A percentile compares a stretch with the other conserved stretches of the same genome.
These are phyloP conservation scores for Pythium biforme DNA, from an alignment of 352 stramenopile genomes.

Conservation along the genomic window DNA sequence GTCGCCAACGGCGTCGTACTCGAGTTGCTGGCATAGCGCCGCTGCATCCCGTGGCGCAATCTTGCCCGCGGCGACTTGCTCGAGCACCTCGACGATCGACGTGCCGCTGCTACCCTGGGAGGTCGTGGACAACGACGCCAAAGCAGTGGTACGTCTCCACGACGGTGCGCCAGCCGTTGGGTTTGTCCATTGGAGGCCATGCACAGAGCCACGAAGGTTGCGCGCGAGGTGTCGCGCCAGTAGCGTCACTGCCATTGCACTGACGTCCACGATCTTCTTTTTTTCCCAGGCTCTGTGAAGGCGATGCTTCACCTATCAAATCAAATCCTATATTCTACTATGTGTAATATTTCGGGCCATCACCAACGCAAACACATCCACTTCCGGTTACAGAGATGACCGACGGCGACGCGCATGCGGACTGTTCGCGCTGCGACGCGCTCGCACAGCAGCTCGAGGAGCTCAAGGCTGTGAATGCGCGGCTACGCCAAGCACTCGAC, in stretches of 20 bases:
- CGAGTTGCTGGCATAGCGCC: conserved; percentile 30
- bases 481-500: conserved; percentile 20
- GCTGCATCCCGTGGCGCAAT: conserved; percentile 31
- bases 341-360: not conserved
- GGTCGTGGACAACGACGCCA: not conserved
- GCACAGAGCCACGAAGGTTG: not conserved
- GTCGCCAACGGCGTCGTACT: conserved; percentile 53
- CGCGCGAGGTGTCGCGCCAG: not conserved
- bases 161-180: too few relatives aligned
- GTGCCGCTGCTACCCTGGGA: conserved; percentile 13
- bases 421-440: conserved; percentile 31
- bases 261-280: not conserved
- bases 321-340: conserved; percentile 13
- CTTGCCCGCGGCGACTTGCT: conserved; percentile 57
- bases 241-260: not conserved
- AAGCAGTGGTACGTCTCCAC: not conserved
- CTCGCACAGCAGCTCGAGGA: conserved; percentile 28
- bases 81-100: conserved; percentile 42
- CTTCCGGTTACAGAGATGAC: not conserved
- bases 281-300: too few relatives aligned
- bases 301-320: too few relatives aligned
- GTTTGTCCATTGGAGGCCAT: not conserved
- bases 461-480: conserved; percentile 30
- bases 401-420: not conserved
- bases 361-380: not conserved